phyloP scores from a whole-genome alignment of 495 filamentous ascomycete genomes.

The Aspergillus mulundensis region DNA sequence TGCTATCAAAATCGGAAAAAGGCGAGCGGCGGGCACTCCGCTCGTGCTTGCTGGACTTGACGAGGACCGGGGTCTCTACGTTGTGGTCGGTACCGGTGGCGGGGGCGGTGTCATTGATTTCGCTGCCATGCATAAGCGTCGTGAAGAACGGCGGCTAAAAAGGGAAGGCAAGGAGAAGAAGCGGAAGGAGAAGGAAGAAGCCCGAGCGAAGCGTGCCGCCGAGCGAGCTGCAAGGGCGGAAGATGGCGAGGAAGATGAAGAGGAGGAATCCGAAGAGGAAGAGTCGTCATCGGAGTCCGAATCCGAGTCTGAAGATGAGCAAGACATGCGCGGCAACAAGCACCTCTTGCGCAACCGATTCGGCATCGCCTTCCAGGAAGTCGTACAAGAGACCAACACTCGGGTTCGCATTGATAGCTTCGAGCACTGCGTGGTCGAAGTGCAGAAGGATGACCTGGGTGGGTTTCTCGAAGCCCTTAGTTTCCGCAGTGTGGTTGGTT shows the following conservation, averaged over 20 bases:
- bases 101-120: constrained; percentile 60
- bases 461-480: constrained; percentile 90
- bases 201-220: constrained; percentile 41
- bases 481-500: constrained; percentile 88
- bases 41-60: constrained; percentile 87
- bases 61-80: constrained; percentile 81
- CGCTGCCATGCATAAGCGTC: constrained; percentile 57
- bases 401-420: constrained; percentile 92
- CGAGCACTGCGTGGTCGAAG: constrained; percentile 95
- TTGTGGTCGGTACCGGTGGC: constrained; percentile 85
- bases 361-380: constrained; percentile 92
- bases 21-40: constrained; percentile 60
- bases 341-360: constrained; percentile 80
- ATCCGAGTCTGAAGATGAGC: constrained; percentile 56
- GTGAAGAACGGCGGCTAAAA: constrained; percentile 58
- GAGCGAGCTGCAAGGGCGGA: constrained; percentile 47
- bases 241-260: constrained; percentile 59
- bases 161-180: constrained; percentile 56
- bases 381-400: constrained; percentile 85
- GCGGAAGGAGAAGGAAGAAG: constrained; percentile 61
- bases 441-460: constrained; percentile 88
- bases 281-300: constrained; percentile 55
- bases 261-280: constrained; percentile 49
- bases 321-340: constrained; percentile 48
- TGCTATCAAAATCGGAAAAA: constrained; percentile 59